Percentiles rank a stretch among this genome's conserved stretches.
Conservation (phyloP, 2,329 filamentous ascomycete species). For the Harringtonia aguacate region DNA sequence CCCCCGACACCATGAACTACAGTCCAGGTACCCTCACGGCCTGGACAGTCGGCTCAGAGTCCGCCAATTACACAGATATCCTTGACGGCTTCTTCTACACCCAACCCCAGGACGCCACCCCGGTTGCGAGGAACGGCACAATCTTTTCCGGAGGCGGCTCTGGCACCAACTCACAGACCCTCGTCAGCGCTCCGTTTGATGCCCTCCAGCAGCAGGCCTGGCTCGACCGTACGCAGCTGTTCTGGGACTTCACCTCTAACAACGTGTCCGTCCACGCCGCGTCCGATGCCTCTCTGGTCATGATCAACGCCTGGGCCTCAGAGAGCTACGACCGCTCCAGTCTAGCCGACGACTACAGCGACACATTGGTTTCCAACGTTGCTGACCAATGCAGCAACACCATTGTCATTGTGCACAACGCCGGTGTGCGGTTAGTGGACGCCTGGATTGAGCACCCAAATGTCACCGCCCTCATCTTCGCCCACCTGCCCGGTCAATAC, state of each 20-base stretch:
- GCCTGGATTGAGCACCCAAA: conserved; percentile 51
- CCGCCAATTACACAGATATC: conserved; percentile 11
- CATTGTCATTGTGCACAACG: conserved; percentile 54
- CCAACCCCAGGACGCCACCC: background rate
- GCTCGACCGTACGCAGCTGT: conserved; percentile 44
- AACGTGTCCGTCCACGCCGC: conserved; percentile 36
- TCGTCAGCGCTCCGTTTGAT: conserved; percentile 41
- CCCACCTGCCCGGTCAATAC: conserved; percentile 53
- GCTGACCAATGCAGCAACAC: conserved; percentile 50
- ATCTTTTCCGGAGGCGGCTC: conserved; percentile 28
- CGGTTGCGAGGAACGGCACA: conserved; percentile 29
- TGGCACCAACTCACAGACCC: conserved; percentile 23
- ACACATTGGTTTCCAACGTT: conserved; percentile 44
- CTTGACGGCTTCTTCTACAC: conserved; percentile 1
- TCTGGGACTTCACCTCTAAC: conserved; percentile 43
- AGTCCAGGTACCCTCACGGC: conserved; percentile 22
- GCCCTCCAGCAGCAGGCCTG: conserved; percentile 40
- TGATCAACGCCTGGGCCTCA: conserved; percentile 56
- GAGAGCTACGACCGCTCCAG: conserved; percentile 56
- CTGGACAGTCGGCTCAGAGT: conserved; percentile 29
- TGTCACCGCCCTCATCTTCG: conserved; percentile 51
- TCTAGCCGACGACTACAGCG: conserved; percentile 55
- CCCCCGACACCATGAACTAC: conserved; percentile 28
- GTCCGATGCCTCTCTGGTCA: conserved; percentile 56
- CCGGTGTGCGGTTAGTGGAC: conserved; percentile 48